A percentile compares a stretch with the other conserved stretches of the same genome.
Evolutionary conservation across 805 yeast genomes (phyloP).

Genomic region (Cyberlindnera xishuangbannaensis): DNA sequence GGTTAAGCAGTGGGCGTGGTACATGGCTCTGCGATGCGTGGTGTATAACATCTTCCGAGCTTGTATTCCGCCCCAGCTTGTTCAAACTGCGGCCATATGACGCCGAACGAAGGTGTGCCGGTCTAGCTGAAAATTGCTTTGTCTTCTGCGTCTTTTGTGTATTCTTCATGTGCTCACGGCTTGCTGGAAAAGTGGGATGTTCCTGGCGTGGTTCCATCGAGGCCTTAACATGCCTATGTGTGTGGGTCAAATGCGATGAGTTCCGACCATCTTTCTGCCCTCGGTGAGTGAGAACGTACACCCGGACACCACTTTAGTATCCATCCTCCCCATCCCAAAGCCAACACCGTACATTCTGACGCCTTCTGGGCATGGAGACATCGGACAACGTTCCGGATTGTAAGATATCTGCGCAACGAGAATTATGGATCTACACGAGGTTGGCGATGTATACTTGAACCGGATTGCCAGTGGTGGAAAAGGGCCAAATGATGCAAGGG

Average conservation of each 20-base stretch:
- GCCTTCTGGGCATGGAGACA: too few relatives aligned
- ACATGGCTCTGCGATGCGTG: conserved; percentile 4
- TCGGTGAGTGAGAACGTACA: too few relatives aligned
- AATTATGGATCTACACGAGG: conserved; percentile 42
- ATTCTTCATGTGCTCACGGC: conserved; percentile 1
- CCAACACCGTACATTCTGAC: conserved; percentile 1
- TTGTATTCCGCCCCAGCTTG: conserved; percentile 18
- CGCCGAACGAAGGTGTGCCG: conserved; percentile 21
- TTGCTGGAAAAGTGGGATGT: too few relatives aligned
- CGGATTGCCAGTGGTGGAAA: conserved; percentile 27
- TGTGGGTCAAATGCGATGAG: too few relatives aligned
- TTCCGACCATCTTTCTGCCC: too few relatives aligned
- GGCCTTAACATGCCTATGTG: too few relatives aligned
- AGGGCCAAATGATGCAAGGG: too few relatives aligned
- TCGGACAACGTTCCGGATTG: too few relatives aligned
- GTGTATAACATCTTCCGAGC: conserved; percentile 16
- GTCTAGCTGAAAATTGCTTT: conserved; percentile 19
- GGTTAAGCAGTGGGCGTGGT: conserved; percentile 19
- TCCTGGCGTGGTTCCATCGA: too few relatives aligned
- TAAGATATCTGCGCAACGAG: too few relatives aligned
- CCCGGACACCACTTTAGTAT: conserved; percentile 1
- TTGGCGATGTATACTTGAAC: conserved; percentile 39
- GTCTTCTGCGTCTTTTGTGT: conserved; percentile 14
- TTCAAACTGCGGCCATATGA: conserved; percentile 24
- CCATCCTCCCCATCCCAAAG: background rate